phyloP scores from a whole-genome alignment of 805 yeast species.

The Vanderwaltozyma polyspora region DNA sequence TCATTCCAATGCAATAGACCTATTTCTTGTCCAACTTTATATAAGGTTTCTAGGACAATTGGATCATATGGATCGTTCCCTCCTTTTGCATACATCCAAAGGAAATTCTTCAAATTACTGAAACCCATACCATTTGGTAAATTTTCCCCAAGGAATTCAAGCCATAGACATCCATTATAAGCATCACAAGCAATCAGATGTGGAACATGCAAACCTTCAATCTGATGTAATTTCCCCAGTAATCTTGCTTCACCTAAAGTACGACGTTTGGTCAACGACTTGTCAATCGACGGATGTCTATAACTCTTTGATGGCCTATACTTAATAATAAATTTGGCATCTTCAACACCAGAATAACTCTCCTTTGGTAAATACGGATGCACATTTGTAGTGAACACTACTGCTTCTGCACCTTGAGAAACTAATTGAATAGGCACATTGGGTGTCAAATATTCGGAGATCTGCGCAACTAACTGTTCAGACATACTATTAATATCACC shows the following conservation, averaged over 20 bases:
- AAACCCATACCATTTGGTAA: constrained; percentile 38
- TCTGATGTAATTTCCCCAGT: constrained; percentile 40
- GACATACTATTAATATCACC: too few relatives aligned
- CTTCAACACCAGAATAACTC: constrained; percentile 10
- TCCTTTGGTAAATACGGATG: constrained; percentile 54
- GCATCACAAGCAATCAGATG: constrained; percentile 65
- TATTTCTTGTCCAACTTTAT: constrained; percentile 51
- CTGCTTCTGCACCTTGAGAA: constrained; percentile 89
- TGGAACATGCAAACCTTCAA: constrained; percentile 57
- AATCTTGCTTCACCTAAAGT: constrained; percentile 79
- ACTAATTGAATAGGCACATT: constrained; percentile 42
- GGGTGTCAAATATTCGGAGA: constrained; percentile 32
- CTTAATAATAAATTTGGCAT: constrained; percentile 50
- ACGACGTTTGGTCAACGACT: constrained; percentile 61
- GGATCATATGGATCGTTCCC: constrained; percentile 23
- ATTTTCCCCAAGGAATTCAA: constrained; percentile 61
- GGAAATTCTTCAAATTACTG: constrained; percentile 60
- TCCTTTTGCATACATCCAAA: constrained; percentile 45
- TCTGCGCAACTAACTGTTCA: constrained; percentile 35
- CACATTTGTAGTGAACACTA: constrained; percentile 48
- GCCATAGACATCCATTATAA: constrained; percentile 72
- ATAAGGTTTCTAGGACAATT: constrained; percentile 35
- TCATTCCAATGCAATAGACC: constrained; percentile 66
- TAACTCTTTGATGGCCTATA: constrained; percentile 86
- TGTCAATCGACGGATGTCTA: constrained; percentile 76